A percentile compares a stretch with the other conserved stretches of the same genome.
phyloP scores from a whole-genome alignment of 139 green algal species.

The Chlamydomonas sp. region DNA sequence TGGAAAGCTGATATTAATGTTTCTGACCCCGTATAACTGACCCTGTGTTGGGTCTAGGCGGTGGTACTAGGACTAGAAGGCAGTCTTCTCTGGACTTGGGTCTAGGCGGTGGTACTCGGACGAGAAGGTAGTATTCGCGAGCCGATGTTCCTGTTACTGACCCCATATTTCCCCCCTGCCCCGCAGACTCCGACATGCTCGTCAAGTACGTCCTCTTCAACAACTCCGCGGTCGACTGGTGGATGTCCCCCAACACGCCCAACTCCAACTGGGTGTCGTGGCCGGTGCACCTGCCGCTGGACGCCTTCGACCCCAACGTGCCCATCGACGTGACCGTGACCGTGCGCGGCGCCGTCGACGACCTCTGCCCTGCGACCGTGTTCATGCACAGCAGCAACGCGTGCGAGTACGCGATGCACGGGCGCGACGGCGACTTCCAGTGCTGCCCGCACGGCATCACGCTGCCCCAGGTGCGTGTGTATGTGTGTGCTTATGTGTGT shows the following conservation, averaged over 20 bases:
- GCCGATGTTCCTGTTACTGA: background rate
- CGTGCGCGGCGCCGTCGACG: constrained; percentile 19
- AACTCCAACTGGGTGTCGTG: constrained; percentile 25
- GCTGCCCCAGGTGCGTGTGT: no score
- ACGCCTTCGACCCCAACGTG: background rate
- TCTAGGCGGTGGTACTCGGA: no score
- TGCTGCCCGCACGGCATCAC: constrained; percentile 37
- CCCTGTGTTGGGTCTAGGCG: no score
- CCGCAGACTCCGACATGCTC: constrained; percentile 25
- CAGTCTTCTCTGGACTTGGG: no score
- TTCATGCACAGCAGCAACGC: constrained; percentile 19
- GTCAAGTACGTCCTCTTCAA: constrained; percentile 37
- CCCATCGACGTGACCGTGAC: constrained; percentile 29
- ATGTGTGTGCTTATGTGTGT: no score
- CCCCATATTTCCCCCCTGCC: background rate
- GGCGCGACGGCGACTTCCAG: constrained; percentile 21
- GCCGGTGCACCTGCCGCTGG: constrained; percentile 3
- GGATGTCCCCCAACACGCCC: background rate
- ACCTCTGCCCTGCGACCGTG: constrained; percentile 10
- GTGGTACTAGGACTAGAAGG: no score
- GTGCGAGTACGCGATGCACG: constrained; percentile 39
- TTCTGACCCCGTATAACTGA: no score
- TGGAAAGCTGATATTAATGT: no score
- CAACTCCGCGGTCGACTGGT: constrained; percentile 11
- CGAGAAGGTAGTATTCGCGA: no score